These are phyloP conservation scores for Trametes meyenii DNA, from an alignment of 768 basidiomycete genomes.

Conservation along the genomic window DNA sequence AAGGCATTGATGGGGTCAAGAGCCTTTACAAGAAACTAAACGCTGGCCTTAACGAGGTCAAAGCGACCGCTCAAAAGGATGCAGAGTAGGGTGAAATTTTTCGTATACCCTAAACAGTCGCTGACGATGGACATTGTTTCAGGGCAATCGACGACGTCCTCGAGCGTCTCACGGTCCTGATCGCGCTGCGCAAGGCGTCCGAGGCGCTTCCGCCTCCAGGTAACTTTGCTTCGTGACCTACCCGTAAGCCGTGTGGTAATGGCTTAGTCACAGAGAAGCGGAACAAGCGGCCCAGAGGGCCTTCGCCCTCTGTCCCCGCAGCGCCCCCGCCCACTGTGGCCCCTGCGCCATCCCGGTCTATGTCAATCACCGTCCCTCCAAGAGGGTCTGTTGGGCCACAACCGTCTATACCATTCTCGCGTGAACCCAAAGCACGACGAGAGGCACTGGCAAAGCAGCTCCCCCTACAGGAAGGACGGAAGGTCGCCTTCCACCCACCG, in stretches of 20 bases:
- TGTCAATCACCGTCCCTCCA: conserved; percentile 60
- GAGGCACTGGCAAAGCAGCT: conserved; percentile 64
- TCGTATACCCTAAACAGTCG: background rate
- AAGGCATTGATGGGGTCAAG: conserved; percentile 68
- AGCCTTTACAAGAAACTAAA: conserved; percentile 62
- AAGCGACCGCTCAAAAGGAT: conserved; percentile 60
- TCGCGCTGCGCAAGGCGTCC: conserved; percentile 73
- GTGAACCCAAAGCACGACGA: conserved; percentile 68
- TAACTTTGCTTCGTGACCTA: conserved; percentile 33
- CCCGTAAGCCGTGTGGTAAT: background rate
- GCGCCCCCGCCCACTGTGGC: conserved; percentile 24
- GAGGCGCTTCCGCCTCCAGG: conserved; percentile 57
- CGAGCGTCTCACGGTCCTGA: conserved; percentile 68
- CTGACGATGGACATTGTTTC: background rate
- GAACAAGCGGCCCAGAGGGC: conserved; percentile 70
- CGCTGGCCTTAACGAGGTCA: conserved; percentile 65
- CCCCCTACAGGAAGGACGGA: conserved; percentile 72
- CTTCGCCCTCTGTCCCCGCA: conserved; percentile 54
- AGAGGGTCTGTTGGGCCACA: conserved; percentile 61
- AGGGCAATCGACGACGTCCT: conserved; percentile 76
- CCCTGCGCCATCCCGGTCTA: conserved; percentile 43
- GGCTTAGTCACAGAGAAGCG: conserved; percentile 60
- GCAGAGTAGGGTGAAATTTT: conserved; percentile 49
- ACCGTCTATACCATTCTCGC: conserved; percentile 51
- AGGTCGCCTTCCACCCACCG: conserved; percentile 80